Evolutionary conservation across 495 filamentous ascomycete species (phyloP).

Genomic region (Melanomma pulvis-pyrius): DNA sequence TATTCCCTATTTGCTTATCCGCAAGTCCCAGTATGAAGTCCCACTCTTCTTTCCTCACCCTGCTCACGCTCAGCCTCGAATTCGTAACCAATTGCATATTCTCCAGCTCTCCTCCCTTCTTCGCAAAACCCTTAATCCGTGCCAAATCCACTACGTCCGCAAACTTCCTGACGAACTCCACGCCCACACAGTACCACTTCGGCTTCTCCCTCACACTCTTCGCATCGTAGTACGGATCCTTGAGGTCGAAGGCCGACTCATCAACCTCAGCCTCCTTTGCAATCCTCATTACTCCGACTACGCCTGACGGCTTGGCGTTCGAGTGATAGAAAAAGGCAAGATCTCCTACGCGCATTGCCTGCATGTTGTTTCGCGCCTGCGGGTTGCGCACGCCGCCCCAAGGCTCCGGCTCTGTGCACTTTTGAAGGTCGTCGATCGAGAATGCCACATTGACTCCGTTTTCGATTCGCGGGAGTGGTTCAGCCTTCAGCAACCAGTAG

Average conservation of each 20-base stretch:
- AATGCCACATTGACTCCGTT: constrained; percentile 88
- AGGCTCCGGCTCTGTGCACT: constrained; percentile 70
- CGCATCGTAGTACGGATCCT: constrained; percentile 80
- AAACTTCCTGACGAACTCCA: constrained; percentile 82
- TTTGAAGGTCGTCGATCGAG: constrained; percentile 86
- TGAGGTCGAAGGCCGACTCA: constrained; percentile 77
- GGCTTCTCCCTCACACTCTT: constrained; percentile 72
- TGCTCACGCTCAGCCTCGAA: constrained; percentile 79
- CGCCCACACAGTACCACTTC: constrained; percentile 87
- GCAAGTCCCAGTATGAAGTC: constrained; percentile 67
- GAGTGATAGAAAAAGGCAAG: constrained; percentile 97
- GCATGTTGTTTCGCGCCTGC: constrained; percentile 81
- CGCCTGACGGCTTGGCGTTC: constrained; percentile 88
- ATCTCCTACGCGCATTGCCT: constrained; percentile 87
- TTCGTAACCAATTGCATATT: constrained; percentile 83
- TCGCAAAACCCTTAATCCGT: constrained; percentile 67
- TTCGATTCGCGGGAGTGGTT: constrained; percentile 83
- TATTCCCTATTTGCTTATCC: constrained; percentile 23
- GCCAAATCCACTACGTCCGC: constrained; percentile 68
- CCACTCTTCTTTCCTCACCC: constrained; percentile 75
- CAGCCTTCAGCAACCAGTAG: constrained; percentile 96
- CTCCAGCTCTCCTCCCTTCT: constrained; percentile 66
- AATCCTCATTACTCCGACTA: constrained; percentile 93
- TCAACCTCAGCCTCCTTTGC: constrained; percentile 80
- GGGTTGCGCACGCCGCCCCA: constrained; percentile 75